A percentile compares a stretch with the other conserved stretches of the same genome.
Evolutionary conservation across 2,329 filamentous ascomycete species (phyloP).

Genomic region (Hypocrella siamensis): DNA sequence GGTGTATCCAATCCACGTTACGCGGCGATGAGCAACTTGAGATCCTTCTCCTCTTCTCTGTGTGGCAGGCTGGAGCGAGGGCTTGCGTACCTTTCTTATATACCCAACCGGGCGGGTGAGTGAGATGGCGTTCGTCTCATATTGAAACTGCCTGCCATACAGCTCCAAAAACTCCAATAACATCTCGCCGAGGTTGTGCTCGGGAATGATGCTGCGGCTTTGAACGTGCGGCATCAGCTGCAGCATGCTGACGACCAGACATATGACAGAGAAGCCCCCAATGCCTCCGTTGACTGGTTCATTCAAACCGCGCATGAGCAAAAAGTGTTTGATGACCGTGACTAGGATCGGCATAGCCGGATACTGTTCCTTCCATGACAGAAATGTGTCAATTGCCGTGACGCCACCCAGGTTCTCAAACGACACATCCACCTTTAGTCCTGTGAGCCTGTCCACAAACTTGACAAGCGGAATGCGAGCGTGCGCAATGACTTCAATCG

Average conservation of each 20-base stretch:
- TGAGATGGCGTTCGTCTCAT: slow-evolving; percentile 52
- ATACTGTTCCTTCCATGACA: slow-evolving; percentile 61
- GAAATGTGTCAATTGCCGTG: slow-evolving; percentile 64
- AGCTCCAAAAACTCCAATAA: slow-evolving; percentile 80
- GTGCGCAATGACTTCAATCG: slow-evolving; percentile 51
- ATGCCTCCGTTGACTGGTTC: slow-evolving; percentile 85
- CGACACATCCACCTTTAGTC: slow-evolving; percentile 77
- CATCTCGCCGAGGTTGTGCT: slow-evolving; percentile 61
- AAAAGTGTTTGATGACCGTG: slow-evolving; percentile 79
- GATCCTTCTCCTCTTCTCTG: no score
- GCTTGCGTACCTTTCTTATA: slow-evolving; percentile 53
- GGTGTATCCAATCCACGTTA: neutral
- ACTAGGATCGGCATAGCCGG: slow-evolving; percentile 79
- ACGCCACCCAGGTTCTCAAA: slow-evolving; percentile 86
- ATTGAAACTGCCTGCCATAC: slow-evolving; percentile 73
- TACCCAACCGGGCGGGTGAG: slow-evolving; percentile 56
- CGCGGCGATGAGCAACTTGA: no score
- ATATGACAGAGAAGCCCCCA: slow-evolving; percentile 88
- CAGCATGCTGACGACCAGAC: slow-evolving; percentile 77
- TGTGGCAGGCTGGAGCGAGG: neutral
- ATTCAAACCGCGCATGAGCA: slow-evolving; percentile 78
- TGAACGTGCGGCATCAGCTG: slow-evolving; percentile 63
- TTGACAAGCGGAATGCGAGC: slow-evolving; percentile 90
- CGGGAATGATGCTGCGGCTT: slow-evolving; percentile 38
- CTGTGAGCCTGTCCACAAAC: slow-evolving; percentile 64